Evolutionary conservation across 2,329 filamentous ascomycete genomes (phyloP), one percentile per base, ranked within the genome.

Genomic region (Exophiala lecanii-corni): DNA sequence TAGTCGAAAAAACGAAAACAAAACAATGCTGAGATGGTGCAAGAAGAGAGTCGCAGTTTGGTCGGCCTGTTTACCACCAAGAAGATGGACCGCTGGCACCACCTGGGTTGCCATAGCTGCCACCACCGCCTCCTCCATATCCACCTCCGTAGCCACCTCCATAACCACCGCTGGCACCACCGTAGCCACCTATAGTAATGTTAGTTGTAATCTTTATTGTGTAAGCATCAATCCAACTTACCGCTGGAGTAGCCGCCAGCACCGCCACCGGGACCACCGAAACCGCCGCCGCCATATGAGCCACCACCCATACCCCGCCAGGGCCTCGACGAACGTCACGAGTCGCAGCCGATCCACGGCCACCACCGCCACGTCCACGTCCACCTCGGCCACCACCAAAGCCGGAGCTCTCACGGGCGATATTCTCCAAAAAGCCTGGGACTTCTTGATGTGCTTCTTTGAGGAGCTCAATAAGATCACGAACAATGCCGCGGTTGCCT

Each of bases 401-500:
- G 58, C 79, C 77, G 51, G 86, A 86, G 53, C 88, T 86, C 71
- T 98, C 92, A 53, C 92, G 89, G 59, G 92, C 91, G 69, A 98
- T 95, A 62, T 86, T 94, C 78, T 98, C 92, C 49, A 98, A 78
- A 80, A 97, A 98, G 36, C 77, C 65, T 21, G 92, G 92, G 51
- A 97, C 80, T 62, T 98, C 92, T 69, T 98, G 92, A 74, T 98
- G 94, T 56, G 92, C 92, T 69, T 98, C 92, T 77, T 97, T 97
- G 56, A 98, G 79, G 19, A 98, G 81, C n/a, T 98, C 92, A 58
- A 98, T 79, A 50, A 98, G 81, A 59, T 97, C 92, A 56, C 92
- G 86, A 54, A 97, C 92, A 57, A 98, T 88, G 71, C 92, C 92
- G 60, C 92, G 88, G 78, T 98, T 98, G 62, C 91, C 91, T 64